Base-by-base conservation (phyloP, 371 early-diverging fungal species). In the Thermomucor indicae-seudaticae region DNA sequence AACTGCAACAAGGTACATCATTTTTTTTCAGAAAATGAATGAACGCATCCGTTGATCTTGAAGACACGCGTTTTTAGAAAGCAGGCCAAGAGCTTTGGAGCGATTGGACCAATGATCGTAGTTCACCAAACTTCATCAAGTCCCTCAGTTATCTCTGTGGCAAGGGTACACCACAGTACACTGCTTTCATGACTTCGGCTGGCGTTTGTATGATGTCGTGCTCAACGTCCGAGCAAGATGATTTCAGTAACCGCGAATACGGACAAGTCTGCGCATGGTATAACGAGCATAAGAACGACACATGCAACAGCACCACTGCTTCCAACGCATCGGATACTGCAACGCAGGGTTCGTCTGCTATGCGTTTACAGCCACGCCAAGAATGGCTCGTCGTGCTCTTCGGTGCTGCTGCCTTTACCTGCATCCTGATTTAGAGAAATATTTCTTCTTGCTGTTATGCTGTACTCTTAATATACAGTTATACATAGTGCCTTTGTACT, bases 141-240 rank as follows among this genome's bases (percentile, higher is more conserved):
- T 67, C 66, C 0, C 49, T 67, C 11, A 25, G 48, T 2, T 61
- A 54, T 32, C 34, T 55, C 27, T 68, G 65, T 40, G 64, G 47
- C 31, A 54, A 60, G 17, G 60, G 59, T 2, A 59, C 65, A 4
- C 39, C 53, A n/a, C 51, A 65, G 29, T 65, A 65, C 40, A 47
- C 32, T 0, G 34, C 59, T 19, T 72, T 61, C 46, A 67, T 67
- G 68, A 68, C 64, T 23, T 22, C 56, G 16, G 64, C 66, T 22
- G 68, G 72, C 16, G 58, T 56, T 19, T 72, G 72, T 49, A 59
- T 60, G 64, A 57, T 56, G 55, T 49, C 42, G 0, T 72, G 72
- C 41, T 44, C 57, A 25, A 14, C 35, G 7, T 41, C 32, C 8
- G 66, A 72, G 24, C 64, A 58, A 23, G 43, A 55, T 24, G 57